A percentile compares a stretch with the other conserved stretches of the same genome.
These are phyloP conservation scores for Neonectria hederae DNA, from an alignment of 2,329 filamentous ascomycete genomes.

Conservation along the genomic window DNA sequence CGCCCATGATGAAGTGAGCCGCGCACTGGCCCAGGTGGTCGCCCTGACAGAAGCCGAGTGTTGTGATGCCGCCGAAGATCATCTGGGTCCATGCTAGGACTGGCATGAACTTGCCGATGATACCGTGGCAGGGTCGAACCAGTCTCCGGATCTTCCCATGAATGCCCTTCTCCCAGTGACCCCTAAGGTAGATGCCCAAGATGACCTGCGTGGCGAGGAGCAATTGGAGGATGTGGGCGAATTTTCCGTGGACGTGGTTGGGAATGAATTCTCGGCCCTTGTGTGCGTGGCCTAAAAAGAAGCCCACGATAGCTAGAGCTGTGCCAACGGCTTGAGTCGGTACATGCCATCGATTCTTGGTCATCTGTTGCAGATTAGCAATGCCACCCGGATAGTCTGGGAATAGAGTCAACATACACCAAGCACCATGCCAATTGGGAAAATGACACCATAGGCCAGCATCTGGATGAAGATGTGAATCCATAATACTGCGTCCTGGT, in stretches of 20 bases:
- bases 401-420: slow-evolving; percentile 68
- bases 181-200: slow-evolving; percentile 85
- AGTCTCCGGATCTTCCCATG: slow-evolving; percentile 79
- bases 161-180: slow-evolving; percentile 87
- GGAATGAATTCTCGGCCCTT: slow-evolving; percentile 84
- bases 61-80: slow-evolving; percentile 93
- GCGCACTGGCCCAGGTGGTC: slow-evolving; percentile 93
- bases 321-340: slow-evolving; percentile 83
- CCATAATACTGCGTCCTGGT: slow-evolving; percentile 86
- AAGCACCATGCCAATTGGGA: slow-evolving; percentile 93
- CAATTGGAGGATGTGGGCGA: slow-evolving; percentile 83
- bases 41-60: slow-evolving; percentile 89
- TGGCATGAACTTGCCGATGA: slow-evolving; percentile 89
- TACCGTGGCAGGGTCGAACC: slow-evolving; percentile 77
- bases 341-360: slow-evolving; percentile 93
- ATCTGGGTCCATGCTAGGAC: slow-evolving; percentile 92
- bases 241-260: slow-evolving; percentile 80
- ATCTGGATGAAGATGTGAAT: slow-evolving; percentile 90
- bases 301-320: slow-evolving; percentile 80
- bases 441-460: slow-evolving; percentile 88
- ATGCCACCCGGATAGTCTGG: neutral
- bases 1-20: slow-evolving; percentile 99
- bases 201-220: slow-evolving; percentile 80
- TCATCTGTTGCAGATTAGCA: slow-evolving; percentile 66
- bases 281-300: slow-evolving; percentile 91